These are phyloP conservation scores for Candida pseudoglaebosa DNA, from an alignment of 805 yeast genomes.

Conservation along the genomic window DNA sequence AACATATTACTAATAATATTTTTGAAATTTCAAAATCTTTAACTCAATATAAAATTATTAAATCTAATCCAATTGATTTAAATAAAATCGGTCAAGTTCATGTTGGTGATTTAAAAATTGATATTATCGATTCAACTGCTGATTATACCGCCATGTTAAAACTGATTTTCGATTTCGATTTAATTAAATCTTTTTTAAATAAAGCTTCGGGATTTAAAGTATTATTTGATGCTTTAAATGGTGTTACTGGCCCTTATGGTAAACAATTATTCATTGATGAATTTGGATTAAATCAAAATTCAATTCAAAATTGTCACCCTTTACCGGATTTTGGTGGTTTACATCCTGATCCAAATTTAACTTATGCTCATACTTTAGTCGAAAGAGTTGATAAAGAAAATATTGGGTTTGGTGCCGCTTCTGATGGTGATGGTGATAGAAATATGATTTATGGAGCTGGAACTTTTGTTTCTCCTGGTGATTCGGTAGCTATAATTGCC, in stretches of 20 bases:
- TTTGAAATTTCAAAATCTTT: constrained; percentile 63
- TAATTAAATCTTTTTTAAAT: constrained; percentile 68
- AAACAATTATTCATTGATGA: constrained; percentile 77
- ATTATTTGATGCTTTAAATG: constrained; percentile 86
- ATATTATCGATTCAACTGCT: constrained; percentile 75
- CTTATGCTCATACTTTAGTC: constrained; percentile 87
- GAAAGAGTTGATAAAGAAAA: constrained; percentile 75
- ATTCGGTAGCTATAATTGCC: constrained; percentile 94
- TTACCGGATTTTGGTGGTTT: constrained; percentile 93
- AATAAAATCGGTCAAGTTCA: constrained; percentile 47
- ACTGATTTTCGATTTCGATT: constrained; percentile 79
- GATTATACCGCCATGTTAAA: constrained; percentile 79
- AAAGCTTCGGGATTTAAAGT: constrained; percentile 57
- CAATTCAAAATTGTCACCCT: constrained; percentile 78
- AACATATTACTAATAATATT: constrained; percentile 83
- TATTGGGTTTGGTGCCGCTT: constrained; percentile 94
- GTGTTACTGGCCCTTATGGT: constrained; percentile 98
- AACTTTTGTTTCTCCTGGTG: constrained; percentile 96
- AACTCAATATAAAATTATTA: constrained; percentile 52
- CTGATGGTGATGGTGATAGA: constrained; percentile 99
- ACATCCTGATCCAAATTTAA: constrained; percentile 97
- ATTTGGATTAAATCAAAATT: constrained; percentile 66
- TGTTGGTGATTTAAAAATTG: constrained; percentile 65
- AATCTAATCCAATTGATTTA: constrained; percentile 65
- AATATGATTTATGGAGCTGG: constrained; percentile 97